phyloP scores from a whole-genome alignment of 2,329 filamentous ascomycete species.

The Cercospora sesami region DNA sequence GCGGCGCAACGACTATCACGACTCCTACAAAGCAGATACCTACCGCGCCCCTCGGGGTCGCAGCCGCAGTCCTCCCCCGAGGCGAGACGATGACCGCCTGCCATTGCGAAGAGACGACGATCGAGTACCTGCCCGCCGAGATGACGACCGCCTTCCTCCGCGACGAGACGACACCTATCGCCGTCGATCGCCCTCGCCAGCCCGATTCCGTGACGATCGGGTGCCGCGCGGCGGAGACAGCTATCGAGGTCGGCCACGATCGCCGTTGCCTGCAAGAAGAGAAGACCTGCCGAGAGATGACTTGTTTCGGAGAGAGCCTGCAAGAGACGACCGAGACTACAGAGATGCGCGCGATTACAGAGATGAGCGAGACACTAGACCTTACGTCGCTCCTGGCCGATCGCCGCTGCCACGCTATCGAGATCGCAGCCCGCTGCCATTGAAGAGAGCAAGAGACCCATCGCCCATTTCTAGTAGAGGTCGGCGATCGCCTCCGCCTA shows the following conservation, averaged over 20 bases:
- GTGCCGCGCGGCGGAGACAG: constrained; percentile 37
- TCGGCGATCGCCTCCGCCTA: constrained; percentile 44
- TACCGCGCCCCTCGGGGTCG: constrained; percentile 35
- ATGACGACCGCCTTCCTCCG: constrained; percentile 29
- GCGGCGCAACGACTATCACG: constrained; percentile 42
- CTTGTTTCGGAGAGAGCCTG: constrained; percentile 40
- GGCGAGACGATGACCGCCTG: constrained; percentile 20
- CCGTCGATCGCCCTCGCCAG: constrained; percentile 37
- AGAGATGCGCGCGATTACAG: constrained; percentile 35
- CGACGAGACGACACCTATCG: constrained; percentile 36
- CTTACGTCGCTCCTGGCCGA: constrained; percentile 32
- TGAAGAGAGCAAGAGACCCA: constrained; percentile 48
- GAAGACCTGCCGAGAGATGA: constrained; percentile 41
- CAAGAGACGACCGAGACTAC: constrained; percentile 34
- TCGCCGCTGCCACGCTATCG: constrained; percentile 45
- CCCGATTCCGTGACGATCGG: constrained; percentile 32
- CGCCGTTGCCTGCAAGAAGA: constrained; percentile 35
- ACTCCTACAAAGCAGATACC: constrained; percentile 29
- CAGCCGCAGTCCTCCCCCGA: constrained; percentile 16
- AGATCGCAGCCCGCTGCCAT: constrained; percentile 47
- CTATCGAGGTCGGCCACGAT: constrained; percentile 38
- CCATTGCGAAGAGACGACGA: constrained; percentile 29
- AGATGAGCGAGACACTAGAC: constrained; percentile 34
- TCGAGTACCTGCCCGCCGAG: constrained; percentile 13
- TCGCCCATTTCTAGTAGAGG: constrained; percentile 51